Evolutionary conservation across 1,284 basidiomycete genomes (phyloP).

Genomic region (Exobasidium rhododendri): DNA sequence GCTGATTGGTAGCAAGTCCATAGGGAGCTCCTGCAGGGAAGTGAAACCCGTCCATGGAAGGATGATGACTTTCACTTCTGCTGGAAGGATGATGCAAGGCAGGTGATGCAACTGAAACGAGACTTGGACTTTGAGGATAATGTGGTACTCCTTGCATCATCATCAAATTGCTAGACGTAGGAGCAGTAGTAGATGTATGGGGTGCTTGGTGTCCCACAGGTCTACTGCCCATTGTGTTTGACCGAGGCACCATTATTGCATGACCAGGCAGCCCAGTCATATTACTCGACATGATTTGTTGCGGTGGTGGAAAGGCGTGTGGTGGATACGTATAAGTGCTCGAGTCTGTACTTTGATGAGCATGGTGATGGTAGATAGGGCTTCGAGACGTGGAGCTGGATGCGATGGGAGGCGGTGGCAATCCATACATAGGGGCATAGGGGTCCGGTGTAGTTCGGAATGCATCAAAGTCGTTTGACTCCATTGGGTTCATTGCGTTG

Average conservation of each 20-base stretch:
- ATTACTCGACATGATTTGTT: neutral
- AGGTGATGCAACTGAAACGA: constrained; percentile 20
- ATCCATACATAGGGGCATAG: constrained; percentile 33
- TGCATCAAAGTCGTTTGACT: constrained; percentile 37
- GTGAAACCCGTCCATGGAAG: neutral
- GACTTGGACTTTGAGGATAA: constrained; percentile 24
- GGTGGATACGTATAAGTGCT: neutral
- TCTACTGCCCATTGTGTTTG: neutral
- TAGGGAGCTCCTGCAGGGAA: neutral
- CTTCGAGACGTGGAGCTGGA: constrained; percentile 25
- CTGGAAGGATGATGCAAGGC: constrained; percentile 1
- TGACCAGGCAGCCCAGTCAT: neutral
- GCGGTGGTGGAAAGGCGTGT: no score
- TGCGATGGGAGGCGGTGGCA: constrained; percentile 13
- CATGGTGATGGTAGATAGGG: constrained; percentile 20
- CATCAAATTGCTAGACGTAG: constrained; percentile 22
- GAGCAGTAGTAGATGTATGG: constrained; percentile 15
- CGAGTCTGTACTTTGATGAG: neutral
- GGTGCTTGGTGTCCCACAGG: constrained; percentile 3
- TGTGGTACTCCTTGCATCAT: constrained; percentile 21
- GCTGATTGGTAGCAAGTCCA: neutral
- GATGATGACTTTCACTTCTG: neutral
- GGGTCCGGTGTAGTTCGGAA: constrained; percentile 41
- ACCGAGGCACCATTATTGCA: neutral
- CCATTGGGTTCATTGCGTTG: constrained; percentile 18